These are phyloP conservation scores for Cercophora samala DNA, from an alignment of 495 filamentous ascomycete genomes.

Conservation along the genomic window DNA sequence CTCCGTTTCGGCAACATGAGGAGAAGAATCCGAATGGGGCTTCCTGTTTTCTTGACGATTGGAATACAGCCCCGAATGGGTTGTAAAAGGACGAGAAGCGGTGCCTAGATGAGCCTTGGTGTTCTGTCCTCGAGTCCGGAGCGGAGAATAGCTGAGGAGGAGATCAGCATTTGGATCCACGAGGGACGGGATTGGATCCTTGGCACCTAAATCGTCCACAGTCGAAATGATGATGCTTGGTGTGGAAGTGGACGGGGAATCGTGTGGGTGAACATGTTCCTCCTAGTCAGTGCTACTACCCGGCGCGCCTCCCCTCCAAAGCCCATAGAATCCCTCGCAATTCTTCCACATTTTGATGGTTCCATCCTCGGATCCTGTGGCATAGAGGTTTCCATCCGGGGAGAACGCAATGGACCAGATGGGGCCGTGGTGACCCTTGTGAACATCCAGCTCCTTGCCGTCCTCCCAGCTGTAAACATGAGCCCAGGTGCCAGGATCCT, in stretches of 20 bases:
- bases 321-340: constrained; percentile 53
- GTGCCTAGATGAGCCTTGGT: background rate
- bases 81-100: background rate
- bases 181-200: constrained; percentile 8
- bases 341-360: constrained; percentile 88
- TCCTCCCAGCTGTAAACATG: constrained; percentile 84
- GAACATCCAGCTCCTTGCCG: constrained; percentile 78
- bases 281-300: constrained; percentile 35
- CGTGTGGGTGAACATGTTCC: constrained; percentile 16
- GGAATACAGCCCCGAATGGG: background rate
- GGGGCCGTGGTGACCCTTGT: constrained; percentile 96
- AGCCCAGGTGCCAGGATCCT: constrained; percentile 88
- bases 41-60: background rate
- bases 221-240: constrained; percentile 13
- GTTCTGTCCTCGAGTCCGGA: background rate
- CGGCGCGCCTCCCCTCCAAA: constrained; percentile 45
- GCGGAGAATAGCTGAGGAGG: constrained; percentile 3
- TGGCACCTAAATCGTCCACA: constrained; percentile 12
- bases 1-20: background rate
- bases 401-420: constrained; percentile 95
- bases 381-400: constrained; percentile 91
- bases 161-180: constrained; percentile 14
- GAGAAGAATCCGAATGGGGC: background rate
- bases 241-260: constrained; percentile 14
- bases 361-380: constrained; percentile 93